Conservation (phyloP, 1,139 yeast genomes). For the Yamadazyma kanchanaburiensis region DNA sequence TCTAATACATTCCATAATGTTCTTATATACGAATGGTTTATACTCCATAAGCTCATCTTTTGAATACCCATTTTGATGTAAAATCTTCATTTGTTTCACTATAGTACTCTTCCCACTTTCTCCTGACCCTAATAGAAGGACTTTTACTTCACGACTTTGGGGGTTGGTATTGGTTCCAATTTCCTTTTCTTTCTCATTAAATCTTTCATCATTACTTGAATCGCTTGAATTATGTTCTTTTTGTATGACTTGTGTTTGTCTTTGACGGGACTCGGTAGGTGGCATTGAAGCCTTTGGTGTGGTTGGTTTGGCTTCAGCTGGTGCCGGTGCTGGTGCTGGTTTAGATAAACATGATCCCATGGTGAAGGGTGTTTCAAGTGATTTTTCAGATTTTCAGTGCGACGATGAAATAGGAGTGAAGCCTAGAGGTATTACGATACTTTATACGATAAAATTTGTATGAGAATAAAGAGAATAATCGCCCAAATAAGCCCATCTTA, state of each 20-base stretch:
- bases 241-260: too few species aligned
- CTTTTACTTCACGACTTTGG: constrained; percentile 46
- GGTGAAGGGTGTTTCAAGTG: too few species aligned
- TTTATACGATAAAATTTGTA: too few species aligned
- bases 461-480: too few species aligned
- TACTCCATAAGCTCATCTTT: constrained; percentile 62
- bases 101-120: constrained; percentile 80
- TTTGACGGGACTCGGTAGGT: too few species aligned
- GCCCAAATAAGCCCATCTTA: too few species aligned
- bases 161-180: constrained; percentile 1
- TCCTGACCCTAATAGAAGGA: constrained; percentile 70
- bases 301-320: constrained; percentile 7
- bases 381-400: too few species aligned
- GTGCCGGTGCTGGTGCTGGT: constrained; percentile 6
- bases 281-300: neutral
- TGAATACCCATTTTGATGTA: constrained; percentile 69
- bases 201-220: constrained; percentile 17
- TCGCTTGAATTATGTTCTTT: constrained; percentile 16
- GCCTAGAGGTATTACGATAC: too few species aligned
- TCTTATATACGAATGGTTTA: constrained; percentile 67
- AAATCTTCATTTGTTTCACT: constrained; percentile 69
- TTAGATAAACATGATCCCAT: constrained; percentile 11
- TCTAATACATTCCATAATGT: constrained; percentile 64
- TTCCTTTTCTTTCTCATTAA: constrained; percentile 9
- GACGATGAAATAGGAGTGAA: too few species aligned